Evolutionary conservation across 2,329 filamentous ascomycete genomes (phyloP).

Genomic region (Lachnum nothofagi): DNA sequence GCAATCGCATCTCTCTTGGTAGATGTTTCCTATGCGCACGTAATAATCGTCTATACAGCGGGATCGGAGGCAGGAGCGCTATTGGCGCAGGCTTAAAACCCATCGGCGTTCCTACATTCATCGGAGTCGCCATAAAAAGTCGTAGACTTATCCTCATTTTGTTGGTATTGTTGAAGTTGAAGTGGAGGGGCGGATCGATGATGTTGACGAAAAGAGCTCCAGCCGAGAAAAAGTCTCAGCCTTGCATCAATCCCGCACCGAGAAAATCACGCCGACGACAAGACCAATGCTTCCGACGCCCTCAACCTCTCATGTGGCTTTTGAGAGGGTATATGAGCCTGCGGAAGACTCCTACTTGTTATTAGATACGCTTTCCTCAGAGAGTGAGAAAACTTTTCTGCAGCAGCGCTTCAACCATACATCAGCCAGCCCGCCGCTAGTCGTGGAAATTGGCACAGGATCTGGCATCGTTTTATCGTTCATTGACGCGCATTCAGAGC

Average conservation of each 20-base stretch:
- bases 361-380: conserved; percentile 79
- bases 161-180: background rate
- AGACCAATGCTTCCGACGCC: conserved; percentile 80
- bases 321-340: conserved; percentile 86
- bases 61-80: conserved; percentile 47
- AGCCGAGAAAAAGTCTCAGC: conserved; percentile 14
- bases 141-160: conserved; percentile 25
- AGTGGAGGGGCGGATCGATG: background rate
- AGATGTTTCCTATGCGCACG: conserved; percentile 80
- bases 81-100: conserved; percentile 26
- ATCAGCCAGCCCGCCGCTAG: conserved; percentile 46
- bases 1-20: conserved; percentile 65
- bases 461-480: conserved; percentile 94
- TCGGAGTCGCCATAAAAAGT: conserved; percentile 25
- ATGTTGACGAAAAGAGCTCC: background rate
- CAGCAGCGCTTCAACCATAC: conserved; percentile 14
- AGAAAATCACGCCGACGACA: background rate
- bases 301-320: conserved; percentile 84
- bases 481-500: conserved; percentile 65
- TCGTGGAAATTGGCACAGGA: conserved; percentile 84
- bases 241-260: conserved; percentile 12
- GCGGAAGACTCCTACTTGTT: conserved; percentile 94
- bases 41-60: conserved; percentile 80
- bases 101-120: conserved; percentile 18
- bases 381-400: conserved; percentile 28